Percentiles rank a stretch among this genome's conserved stretches.
Conservation (phyloP, 78 protist species). For the Guillardia theta region DNA sequence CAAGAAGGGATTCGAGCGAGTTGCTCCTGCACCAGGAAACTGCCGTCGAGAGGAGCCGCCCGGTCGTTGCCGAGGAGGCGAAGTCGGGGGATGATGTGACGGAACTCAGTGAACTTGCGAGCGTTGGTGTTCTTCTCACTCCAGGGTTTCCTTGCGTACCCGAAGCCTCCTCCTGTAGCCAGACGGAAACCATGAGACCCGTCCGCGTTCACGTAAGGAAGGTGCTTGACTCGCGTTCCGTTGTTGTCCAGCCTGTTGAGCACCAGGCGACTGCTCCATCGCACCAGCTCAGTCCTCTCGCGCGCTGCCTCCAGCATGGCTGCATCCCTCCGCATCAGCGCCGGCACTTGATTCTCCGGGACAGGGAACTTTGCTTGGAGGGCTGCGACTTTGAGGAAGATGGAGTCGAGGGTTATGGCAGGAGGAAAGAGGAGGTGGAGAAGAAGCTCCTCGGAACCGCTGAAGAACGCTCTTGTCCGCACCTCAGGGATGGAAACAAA, state of each 20-base stretch:
- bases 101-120: neutral
- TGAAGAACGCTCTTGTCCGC: neutral
- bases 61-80: neutral
- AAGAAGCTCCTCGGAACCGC: neutral
- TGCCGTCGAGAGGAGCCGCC: neutral
- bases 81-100: neutral
- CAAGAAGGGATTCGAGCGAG: too few relatives aligned
- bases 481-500: neutral
- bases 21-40: neutral
- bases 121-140: neutral
- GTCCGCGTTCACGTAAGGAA: neutral
- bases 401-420: neutral
- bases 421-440: neutral
- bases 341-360: too few relatives aligned
- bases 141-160: neutral
- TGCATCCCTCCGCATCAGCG: too few relatives aligned
- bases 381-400: neutral
- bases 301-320: too few relatives aligned
- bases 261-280: too few relatives aligned
- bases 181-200: neutral
- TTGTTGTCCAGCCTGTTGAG: too few relatives aligned
- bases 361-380: too few relatives aligned
- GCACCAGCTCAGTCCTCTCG: too few relatives aligned
- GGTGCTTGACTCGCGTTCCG: too few relatives aligned
- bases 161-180: neutral